Evolutionary conservation across 2,329 filamentous ascomycete species (phyloP), one percentile per base, ranked within the genome.

Genomic region (Talaromyces piceae): DNA sequence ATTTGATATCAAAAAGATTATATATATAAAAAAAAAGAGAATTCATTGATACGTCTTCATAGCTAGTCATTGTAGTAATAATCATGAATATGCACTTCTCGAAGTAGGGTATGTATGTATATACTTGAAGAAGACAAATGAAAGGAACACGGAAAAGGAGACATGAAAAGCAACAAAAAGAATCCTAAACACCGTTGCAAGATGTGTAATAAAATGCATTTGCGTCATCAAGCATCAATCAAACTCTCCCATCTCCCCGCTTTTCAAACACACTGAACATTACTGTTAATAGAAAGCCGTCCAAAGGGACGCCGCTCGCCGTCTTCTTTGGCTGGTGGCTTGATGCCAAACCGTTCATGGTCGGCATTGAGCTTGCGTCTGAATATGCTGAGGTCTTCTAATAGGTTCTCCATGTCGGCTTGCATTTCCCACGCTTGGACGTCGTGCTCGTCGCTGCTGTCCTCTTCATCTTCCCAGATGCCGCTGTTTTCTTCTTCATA

Each of bases 341-440:
- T 57, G 5, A 64, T 61, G 12, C 64, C 64, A 51, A 71, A 72
- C 51, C 69, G 63, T 44, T 72, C 67, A 55, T 70, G 66, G 31
- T 97, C 93, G 61, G 93, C 89, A 5, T 81, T 83, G 56, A 97
- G 82, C 73, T 95, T 97, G 61, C 83, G 82, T 67, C 86, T 86
- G 73, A 95, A 94, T 64, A 91, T 67, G 26, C 79, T 80, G 50
- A 95, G 65, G 60, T 97, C 91, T 59, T 83, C 82, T 57, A 98
- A 75, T 63, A 97, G 79, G 30, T 86, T 84, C 59, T 91, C 83
- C 77, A 95, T 91, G 62, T 88, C 83, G n/a, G 84, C 83, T 64
- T 96, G 88, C 73, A 91, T 80, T 56, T 91, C 77, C 33, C 72
- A 64, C 0, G 76, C 77, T 43, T 81, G 73, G 16, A 61, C 58